A percentile compares a stretch with the other conserved stretches of the same genome.
Conservation (phyloP, 2,329 filamentous ascomycete genomes). For the Xylariaceae sp. region DNA sequence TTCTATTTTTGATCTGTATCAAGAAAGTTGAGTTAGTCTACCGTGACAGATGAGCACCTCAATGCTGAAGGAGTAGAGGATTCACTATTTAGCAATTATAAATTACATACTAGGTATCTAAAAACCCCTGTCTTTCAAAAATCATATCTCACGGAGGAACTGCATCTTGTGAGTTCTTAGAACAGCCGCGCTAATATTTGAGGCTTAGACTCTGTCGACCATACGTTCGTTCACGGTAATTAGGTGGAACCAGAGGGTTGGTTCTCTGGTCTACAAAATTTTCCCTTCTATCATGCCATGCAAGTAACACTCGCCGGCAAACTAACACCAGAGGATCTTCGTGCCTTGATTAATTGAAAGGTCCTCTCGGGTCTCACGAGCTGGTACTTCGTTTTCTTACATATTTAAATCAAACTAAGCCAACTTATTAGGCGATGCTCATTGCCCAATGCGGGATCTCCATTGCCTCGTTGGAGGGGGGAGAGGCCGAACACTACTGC, state of each 20-base stretch:
- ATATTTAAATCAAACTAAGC: conserved; percentile 19
- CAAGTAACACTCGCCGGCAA: conserved; percentile 25
- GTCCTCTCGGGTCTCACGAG: conserved; percentile 8
- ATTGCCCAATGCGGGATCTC: conserved; percentile 15
- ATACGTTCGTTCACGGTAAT: conserved; percentile 1
- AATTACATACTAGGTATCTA: too few relatives aligned
- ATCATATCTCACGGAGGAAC: too few relatives aligned
- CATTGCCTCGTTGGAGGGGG: conserved; percentile 15
- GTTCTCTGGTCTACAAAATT: conserved; percentile 9
- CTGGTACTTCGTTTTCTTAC: conserved; percentile 13
- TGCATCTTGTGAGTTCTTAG: too few relatives aligned
- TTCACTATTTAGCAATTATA: too few relatives aligned
- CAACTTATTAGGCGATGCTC: conserved; percentile 4
- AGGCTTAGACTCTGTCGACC: too few relatives aligned
- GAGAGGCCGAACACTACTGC: conserved; percentile 16
- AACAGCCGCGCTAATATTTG: too few relatives aligned
- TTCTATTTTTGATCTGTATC: too few relatives aligned
- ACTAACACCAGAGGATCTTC: conserved; percentile 9
- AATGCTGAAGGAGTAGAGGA: too few relatives aligned
- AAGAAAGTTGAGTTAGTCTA: too few relatives aligned
- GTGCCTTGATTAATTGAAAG: neutral
- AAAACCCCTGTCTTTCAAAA: too few relatives aligned
- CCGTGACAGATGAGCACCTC: too few relatives aligned
- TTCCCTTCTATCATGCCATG: conserved; percentile 23
- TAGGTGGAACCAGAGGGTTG: conserved; percentile 15